These are phyloP conservation scores for Chlorella vulgaris DNA, from an alignment of 139 green algal species.

Conservation along the genomic window DNA sequence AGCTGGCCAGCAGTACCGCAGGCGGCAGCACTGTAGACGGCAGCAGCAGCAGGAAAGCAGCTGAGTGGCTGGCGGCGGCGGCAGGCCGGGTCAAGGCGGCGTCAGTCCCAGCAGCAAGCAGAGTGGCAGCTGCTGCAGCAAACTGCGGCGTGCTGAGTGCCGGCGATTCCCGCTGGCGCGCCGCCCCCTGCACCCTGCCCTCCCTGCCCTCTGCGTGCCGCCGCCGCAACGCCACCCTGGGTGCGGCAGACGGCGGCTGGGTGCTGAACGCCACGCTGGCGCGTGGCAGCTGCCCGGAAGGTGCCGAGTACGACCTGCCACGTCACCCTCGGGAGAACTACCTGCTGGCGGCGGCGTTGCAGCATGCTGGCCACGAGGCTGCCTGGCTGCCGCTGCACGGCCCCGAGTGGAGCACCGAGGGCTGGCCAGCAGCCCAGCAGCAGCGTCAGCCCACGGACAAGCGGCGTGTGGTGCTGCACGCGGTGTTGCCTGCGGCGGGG, in stretches of 20 bases:
- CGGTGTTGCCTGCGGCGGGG: neutral
- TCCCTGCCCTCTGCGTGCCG: conserved; percentile 46
- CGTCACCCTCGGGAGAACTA: conserved; percentile 55
- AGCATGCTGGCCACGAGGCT: neutral
- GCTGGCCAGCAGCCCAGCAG: conserved; percentile 17
- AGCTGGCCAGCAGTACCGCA: too few relatives aligned
- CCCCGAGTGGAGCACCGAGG: conserved; percentile 32
- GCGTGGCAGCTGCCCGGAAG: conserved; percentile 48
- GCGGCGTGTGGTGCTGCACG: neutral
- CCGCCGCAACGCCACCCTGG: neutral
- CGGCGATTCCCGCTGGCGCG: conserved; percentile 50
- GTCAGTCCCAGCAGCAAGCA: neutral
- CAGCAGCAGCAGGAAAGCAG: neutral
- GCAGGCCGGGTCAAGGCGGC: too few relatives aligned
- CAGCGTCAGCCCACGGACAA: conserved; percentile 18
- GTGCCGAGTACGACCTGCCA: conserved; percentile 41
- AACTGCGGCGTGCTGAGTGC: conserved; percentile 45
- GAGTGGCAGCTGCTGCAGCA: neutral
- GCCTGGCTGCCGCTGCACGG: conserved; percentile 60
- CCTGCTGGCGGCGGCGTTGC: conserved; percentile 32
- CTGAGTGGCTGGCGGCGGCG: neutral
- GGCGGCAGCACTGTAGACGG: too few relatives aligned
- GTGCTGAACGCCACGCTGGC: neutral
- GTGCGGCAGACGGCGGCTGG: neutral
- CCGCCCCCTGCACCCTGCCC: conserved; percentile 15